A percentile compares a stretch with the other conserved stretches of the same genome.
Evolutionary conservation across 2,329 filamentous ascomycete genomes (phyloP).

Genomic region (Trichoderma aggressivum): DNA sequence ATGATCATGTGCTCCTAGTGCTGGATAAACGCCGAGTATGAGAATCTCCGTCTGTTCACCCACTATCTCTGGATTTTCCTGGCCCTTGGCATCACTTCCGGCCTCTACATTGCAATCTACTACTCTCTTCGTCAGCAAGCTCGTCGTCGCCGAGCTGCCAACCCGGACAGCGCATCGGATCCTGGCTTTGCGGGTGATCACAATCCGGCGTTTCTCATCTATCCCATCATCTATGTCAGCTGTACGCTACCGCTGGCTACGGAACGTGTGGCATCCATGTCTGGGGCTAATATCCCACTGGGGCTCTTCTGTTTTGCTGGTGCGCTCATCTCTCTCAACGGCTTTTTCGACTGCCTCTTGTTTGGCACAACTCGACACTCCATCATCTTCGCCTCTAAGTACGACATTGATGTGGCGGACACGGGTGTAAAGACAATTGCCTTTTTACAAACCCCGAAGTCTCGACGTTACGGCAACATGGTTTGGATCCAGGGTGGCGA

Average conservation of each 20-base stretch:
- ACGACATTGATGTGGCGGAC: conserved; percentile 40
- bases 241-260: conserved; percentile 65
- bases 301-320: conserved; percentile 58
- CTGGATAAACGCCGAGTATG: conserved; percentile 58
- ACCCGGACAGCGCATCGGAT: conserved; percentile 19
- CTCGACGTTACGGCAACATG: conserved; percentile 41
- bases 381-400: conserved; percentile 47
- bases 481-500: conserved; percentile 36
- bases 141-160: conserved; percentile 6
- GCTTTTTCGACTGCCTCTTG: conserved; percentile 52
- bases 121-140: conserved; percentile 35
- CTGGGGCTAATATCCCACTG: conserved; percentile 48
- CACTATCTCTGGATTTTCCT: conserved; percentile 65
- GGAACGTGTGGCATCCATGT: conserved; percentile 62
- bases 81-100: conserved; percentile 35
- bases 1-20: conserved; percentile 42
- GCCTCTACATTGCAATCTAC: conserved; percentile 42
- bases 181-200: conserved; percentile 27
- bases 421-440: conserved; percentile 51
- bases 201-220: conserved; percentile 59
- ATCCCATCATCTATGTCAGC: conserved; percentile 66
- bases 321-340: conserved; percentile 55
- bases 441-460: conserved; percentile 43
- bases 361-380: conserved; percentile 51
- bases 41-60: conserved; percentile 53